phyloP scores from a whole-genome alignment of 768 basidiomycete genomes.

The Infundibulicybe gibba region DNA sequence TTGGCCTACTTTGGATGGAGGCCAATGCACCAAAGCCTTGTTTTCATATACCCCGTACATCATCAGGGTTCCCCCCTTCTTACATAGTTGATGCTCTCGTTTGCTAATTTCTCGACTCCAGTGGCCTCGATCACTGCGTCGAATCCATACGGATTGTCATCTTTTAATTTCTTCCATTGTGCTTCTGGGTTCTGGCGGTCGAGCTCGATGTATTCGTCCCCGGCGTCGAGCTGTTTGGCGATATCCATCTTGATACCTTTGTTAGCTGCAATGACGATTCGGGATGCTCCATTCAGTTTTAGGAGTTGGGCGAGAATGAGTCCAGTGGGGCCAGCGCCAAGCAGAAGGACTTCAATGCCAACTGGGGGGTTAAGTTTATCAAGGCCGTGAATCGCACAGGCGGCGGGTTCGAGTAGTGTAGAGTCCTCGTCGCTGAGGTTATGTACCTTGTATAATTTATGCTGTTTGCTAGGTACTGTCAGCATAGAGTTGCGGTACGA shows the following conservation, averaged over 20 bases:
- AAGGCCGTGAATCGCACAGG: constrained; percentile 89
- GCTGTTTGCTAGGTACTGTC: constrained; percentile 30
- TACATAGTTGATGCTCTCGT: constrained; percentile 88
- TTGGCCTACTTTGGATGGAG: constrained; percentile 57
- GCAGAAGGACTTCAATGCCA: constrained; percentile 78
- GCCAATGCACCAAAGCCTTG: constrained; percentile 81
- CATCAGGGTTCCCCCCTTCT: constrained; percentile 79
- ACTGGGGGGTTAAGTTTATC: constrained; percentile 83
- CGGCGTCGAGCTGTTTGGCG: constrained; percentile 65
- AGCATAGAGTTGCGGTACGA: too few species aligned
- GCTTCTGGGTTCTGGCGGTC: constrained; percentile 69
- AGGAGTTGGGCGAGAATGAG: constrained; percentile 83
- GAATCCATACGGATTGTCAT: constrained; percentile 84
- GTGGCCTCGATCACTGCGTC: constrained; percentile 70
- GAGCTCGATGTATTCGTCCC: constrained; percentile 77
- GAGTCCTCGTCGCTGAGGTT: constrained; percentile 87
- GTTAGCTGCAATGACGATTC: constrained; percentile 70
- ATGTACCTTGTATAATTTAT: constrained; percentile 84
- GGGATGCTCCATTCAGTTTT: constrained; percentile 69
- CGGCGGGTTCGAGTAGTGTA: constrained; percentile 84
- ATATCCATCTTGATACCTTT: constrained; percentile 77
- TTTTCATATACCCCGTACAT: constrained; percentile 91
- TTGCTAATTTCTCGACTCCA: constrained; percentile 83
- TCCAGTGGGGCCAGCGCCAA: constrained; percentile 91
- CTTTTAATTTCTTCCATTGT: constrained; percentile 79